These are phyloP conservation scores for Jimgerdemannia lactiflua DNA, from an alignment of 192 early-diverging fungal species.

Conservation along the genomic window DNA sequence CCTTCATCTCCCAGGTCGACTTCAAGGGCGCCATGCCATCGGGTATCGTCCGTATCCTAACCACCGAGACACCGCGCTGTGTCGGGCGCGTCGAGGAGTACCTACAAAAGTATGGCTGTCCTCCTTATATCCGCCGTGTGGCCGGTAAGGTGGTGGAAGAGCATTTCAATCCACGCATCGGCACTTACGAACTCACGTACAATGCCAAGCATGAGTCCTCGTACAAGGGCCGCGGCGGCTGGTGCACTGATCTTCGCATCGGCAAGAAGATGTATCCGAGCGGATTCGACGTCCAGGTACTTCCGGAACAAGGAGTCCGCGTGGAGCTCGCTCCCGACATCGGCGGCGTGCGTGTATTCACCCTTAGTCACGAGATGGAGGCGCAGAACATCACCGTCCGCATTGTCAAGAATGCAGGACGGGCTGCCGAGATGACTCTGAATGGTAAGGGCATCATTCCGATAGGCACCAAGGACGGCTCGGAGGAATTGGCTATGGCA, in stretches of 20 bases:
- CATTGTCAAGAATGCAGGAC: constrained; percentile 2
- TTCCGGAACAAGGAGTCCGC: constrained; percentile 35
- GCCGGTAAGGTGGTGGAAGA: constrained; percentile 42
- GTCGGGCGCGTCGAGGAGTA: constrained; percentile 40
- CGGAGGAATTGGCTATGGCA: constrained; percentile 5
- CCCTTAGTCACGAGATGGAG: constrained; percentile 16
- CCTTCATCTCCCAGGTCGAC: constrained; percentile 43
- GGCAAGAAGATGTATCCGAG: constrained; percentile 36
- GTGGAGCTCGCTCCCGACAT: constrained; percentile 43
- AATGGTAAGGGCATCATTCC: constrained; percentile 21
- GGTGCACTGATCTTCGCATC: constrained; percentile 46
- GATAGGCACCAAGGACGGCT: constrained; percentile 18
- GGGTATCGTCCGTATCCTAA: constrained; percentile 33
- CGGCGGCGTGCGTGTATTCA: constrained; percentile 35
- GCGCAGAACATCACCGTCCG: constrained; percentile 14
- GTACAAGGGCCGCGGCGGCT: constrained; percentile 8
- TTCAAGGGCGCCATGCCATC: constrained; percentile 37
- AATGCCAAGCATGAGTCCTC: constrained; percentile 37
- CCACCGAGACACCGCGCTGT: constrained; percentile 34
- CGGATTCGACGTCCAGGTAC: constrained; percentile 41
- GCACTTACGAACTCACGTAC: constrained; percentile 39
- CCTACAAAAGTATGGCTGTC: constrained; percentile 42
- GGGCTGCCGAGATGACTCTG: not conserved
- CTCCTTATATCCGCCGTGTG: constrained; percentile 48
- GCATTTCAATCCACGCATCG: constrained; percentile 32